Evolutionary conservation across 352 stramenopile genomes (phyloP), one percentile per base, ranked within the genome.

Genomic region (Blastocystis hominis): DNA sequence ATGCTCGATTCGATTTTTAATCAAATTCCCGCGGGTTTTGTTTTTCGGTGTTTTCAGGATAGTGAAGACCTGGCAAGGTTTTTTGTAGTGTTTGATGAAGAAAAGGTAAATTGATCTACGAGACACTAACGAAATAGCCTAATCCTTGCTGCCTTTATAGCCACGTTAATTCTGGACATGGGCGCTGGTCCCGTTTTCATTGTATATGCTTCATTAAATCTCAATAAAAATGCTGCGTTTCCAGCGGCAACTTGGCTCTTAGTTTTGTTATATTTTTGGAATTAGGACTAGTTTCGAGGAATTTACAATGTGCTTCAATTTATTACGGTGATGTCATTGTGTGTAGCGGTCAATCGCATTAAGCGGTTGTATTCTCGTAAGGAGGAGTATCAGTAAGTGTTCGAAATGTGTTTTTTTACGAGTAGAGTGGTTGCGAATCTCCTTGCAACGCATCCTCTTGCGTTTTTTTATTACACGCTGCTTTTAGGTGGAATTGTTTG

Each of bases 211-310:
- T 80, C 70, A 5, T 24, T 80, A 47, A 80, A 80, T 46, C 50
- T 80, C 5, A 34, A 34, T 20, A 62, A 80, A 40, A 62, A 61
- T 15, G 42, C 50, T 38, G 20, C 50, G 20, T 44, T 80, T 40
- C 70, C 70, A 47, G 70, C 42, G 46, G 70, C 70, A 80, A 80
- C 70, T 40, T 80, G 70, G 70, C 55, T 80, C 20, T 63, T 80
- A 20, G 70, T 80, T 17, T 62, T 61, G 9, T 5, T 80, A 40
- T 63, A 17, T 40, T 30, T 34, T 62, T 66, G n/a, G 30, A 63
- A 63, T 80, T 34, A 80, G 53, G 17, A 5, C 20, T 62, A 80
- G 70, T 20, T 44, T 61, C 70, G 70, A 24, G 70, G 70, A 46
- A 80, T 80, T 46, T 42, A 61, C 24, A 80, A 80, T 42, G 40